Evolutionary conservation across 108 stramenopile species (phyloP).

Genomic region (Schizochytrium sp.): DNA sequence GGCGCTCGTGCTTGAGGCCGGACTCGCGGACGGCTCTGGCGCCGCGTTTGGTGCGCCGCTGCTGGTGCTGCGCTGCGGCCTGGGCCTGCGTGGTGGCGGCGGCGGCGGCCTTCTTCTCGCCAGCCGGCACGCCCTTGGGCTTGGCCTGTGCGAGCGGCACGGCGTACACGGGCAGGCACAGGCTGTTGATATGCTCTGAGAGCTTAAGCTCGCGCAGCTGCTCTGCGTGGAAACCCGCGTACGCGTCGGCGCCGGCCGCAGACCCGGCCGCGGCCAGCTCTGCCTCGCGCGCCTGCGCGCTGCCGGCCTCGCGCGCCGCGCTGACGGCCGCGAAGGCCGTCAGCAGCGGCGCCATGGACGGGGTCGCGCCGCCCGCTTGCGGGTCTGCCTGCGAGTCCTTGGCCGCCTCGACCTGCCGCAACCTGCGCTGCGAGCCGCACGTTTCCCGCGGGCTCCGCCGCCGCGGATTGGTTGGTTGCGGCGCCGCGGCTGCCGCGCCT

Average conservation of each 20-base stretch:
- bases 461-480: too few relatives aligned
- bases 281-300: background rate
- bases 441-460: too few relatives aligned
- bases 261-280: background rate
- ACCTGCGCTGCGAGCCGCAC: too few relatives aligned
- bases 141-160: background rate
- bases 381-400: too few relatives aligned
- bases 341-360: too few relatives aligned
- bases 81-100: background rate
- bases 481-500: too few relatives aligned
- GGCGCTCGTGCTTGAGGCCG: background rate
- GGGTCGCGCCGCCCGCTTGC: too few relatives aligned
- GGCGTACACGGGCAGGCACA: background rate
- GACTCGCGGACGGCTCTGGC: background rate
- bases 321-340: too few relatives aligned
- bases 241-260: background rate
- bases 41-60: background rate
- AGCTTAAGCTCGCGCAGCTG: background rate
- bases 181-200: background rate
- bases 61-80: background rate
- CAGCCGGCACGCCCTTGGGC: background rate
- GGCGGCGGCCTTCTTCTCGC: background rate
- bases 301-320: too few relatives aligned
- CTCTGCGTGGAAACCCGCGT: background rate
- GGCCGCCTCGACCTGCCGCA: too few relatives aligned